A percentile compares a stretch with the other conserved stretches of the same genome.
Conservation (phyloP, 208 protist species). For the Balamuthia mandrillaris region DNA sequence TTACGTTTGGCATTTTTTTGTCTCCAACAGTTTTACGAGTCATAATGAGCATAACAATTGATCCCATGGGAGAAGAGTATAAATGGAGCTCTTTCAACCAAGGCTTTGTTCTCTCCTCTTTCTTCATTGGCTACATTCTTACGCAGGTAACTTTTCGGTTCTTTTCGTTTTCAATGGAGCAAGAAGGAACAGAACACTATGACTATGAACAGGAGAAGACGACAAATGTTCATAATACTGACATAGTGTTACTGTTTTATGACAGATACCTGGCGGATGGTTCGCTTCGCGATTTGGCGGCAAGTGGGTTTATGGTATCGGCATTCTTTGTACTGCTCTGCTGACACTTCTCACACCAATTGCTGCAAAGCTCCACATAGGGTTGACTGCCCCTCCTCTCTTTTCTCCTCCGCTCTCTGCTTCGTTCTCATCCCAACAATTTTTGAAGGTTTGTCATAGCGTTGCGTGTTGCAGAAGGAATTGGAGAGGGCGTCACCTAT, state of each 20-base stretch:
- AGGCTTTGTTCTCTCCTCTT: background rate
- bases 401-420: background rate
- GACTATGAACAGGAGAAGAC: background rate
- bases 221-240: background rate
- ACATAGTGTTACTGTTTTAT: background rate
- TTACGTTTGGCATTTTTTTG: background rate
- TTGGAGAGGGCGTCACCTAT: background rate
- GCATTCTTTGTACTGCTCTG: background rate
- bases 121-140: conserved; percentile 5
- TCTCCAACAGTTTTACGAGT: background rate
- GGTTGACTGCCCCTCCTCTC: background rate
- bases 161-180: background rate
- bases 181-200: background rate
- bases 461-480: background rate
- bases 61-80: background rate
- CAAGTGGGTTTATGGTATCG: background rate
- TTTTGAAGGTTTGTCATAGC: background rate
- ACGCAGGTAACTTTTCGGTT: background rate
- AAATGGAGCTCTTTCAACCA: background rate
- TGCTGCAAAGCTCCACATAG: background rate
- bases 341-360: background rate
- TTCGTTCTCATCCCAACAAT: background rate
- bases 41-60: background rate
- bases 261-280: conserved; percentile 1
- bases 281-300: background rate